phyloP scores from a whole-genome alignment of 2,329 filamentous ascomycete genomes.

The Talaromyces sp. region DNA sequence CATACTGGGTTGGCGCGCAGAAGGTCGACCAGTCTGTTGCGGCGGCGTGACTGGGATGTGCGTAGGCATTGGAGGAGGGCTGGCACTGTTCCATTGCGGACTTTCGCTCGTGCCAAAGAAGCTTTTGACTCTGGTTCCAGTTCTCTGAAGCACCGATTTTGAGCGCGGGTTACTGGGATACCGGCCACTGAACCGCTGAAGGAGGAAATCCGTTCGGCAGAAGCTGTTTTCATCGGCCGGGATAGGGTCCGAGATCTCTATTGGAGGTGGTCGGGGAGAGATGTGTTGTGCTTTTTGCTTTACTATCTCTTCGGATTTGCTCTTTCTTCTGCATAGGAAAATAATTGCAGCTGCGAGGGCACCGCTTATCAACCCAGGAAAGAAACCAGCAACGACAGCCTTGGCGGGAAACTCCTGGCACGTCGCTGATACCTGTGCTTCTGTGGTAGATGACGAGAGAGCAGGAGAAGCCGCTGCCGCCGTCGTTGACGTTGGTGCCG shows the following conservation, averaged over 20 bases:
- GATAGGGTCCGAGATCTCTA: conserved; percentile 41
- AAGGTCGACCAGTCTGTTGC: conserved; percentile 12
- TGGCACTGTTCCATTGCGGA: conserved; percentile 17
- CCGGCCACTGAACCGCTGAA: conserved; percentile 18
- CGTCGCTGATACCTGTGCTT: conserved; percentile 14
- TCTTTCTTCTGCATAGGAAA: conserved; percentile 31
- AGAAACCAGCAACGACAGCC: conserved; percentile 42
- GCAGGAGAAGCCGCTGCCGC: conserved; percentile 13
- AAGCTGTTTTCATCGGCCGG: conserved; percentile 34
- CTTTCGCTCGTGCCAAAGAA: conserved; percentile 24
- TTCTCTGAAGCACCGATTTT: conserved; percentile 29
- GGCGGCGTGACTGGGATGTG: conserved; percentile 22
- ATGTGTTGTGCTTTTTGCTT: not conserved
- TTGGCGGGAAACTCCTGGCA: conserved; percentile 37
- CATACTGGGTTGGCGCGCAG: conserved; percentile 27
- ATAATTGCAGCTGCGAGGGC: conserved; percentile 52
- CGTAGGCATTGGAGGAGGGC: conserved; percentile 17
- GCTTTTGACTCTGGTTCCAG: conserved; percentile 32
- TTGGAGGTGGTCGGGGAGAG: conserved; percentile 26
- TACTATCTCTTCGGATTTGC: conserved; percentile 15
- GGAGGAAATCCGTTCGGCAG: conserved; percentile 41
- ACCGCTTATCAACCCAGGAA: conserved; percentile 41
- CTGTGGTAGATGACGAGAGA: conserved; percentile 16
- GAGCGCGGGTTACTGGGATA: conserved; percentile 19
- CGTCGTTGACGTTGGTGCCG: conserved; percentile 15